Base-by-base conservation (phyloP, 805 yeast species). In the Metschnikowia shivogae region DNA sequence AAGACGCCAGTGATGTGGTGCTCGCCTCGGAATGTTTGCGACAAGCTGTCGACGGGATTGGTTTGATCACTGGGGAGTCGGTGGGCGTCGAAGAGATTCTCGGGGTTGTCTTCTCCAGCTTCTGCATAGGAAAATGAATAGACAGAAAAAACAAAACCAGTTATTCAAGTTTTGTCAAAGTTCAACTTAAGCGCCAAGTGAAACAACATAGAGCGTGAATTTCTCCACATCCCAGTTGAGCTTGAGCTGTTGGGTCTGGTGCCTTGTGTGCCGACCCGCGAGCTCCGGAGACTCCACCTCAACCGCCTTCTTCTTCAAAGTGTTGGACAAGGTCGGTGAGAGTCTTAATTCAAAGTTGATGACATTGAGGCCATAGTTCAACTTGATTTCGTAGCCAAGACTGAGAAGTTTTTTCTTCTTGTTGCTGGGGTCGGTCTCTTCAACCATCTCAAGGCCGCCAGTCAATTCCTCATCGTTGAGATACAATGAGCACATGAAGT, bases 61-160 rank as follows among this genome's bases (percentile, higher is more conserved):
- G 97, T 0, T 86, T 83, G 57, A 86, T 93, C 22, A 90, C 97
- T 0, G 99, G 98, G 1, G 86, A 86, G 33, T 78, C 88, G 0
- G 80, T 92, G 11, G 96, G 95, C 0, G 75, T 90, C 0, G 97
- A 93, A 55, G 98, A 93, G 58, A 81, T 93, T 0, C 68, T 93
- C 5, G 97, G 93, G 0, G 92, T 87, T 1, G 93, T 93, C 0
- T 93, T 93, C 59, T 82, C 96, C 2, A 85, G 81, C 49, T 93
- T 93, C 61, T 93, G 99, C 63, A 89, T 93, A 19, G 99, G 99
- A 0, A 92, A 92, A 63, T 92, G 67, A 53, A 30, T 22, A 7
- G 9, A 12, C 6, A 22, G 12, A 34, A 11, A 12, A 7, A 22
- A 22, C 26, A 22, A 22, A 22, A 22, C 26, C 6, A 22, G 26